Evolutionary conservation across 2,329 filamentous ascomycete species (phyloP).

Genomic region (Coleophoma cylindrospora): DNA sequence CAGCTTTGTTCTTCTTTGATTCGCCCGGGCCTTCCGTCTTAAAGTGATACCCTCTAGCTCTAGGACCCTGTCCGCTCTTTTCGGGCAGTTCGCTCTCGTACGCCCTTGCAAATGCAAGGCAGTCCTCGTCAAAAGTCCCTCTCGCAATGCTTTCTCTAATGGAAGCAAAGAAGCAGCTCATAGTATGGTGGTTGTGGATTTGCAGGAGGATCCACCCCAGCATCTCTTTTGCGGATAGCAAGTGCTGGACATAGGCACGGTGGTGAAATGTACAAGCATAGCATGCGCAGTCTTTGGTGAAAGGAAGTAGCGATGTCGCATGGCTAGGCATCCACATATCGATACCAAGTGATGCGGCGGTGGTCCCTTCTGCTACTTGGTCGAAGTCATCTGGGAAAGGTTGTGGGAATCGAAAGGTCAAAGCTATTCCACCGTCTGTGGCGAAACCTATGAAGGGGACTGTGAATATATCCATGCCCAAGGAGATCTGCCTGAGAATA

Average conservation of each 20-base stretch:
- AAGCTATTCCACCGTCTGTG: slow-evolving; percentile 81
- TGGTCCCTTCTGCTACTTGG: slow-evolving; percentile 6
- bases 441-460: slow-evolving; percentile 68
- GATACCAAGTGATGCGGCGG: slow-evolving; percentile 54
- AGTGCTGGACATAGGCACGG: slow-evolving; percentile 80
- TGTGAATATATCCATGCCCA: slow-evolving; percentile 77
- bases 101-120: slow-evolving; percentile 34
- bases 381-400: slow-evolving; percentile 14
- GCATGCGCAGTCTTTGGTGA: slow-evolving; percentile 65
- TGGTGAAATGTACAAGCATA: slow-evolving; percentile 83
- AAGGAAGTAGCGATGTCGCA: slow-evolving; percentile 55
- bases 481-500: slow-evolving; percentile 67
- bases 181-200: slow-evolving; percentile 77
- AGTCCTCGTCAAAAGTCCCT: slow-evolving; percentile 52
- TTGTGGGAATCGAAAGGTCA: slow-evolving; percentile 71
- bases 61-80: slow-evolving; percentile 72
- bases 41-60: slow-evolving; percentile 77
- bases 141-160: slow-evolving; percentile 60
- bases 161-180: slow-evolving; percentile 68
- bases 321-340: slow-evolving; percentile 71
- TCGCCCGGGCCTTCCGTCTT: slow-evolving; percentile 59
- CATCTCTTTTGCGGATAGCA: slow-evolving; percentile 92
- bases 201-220: slow-evolving; percentile 90
- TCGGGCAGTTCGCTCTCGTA: slow-evolving; percentile 71
- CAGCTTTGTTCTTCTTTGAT: slow-evolving; percentile 61